Base-by-base conservation (phyloP, 2,329 filamentous ascomycete species). In the Penicillium sp. region DNA sequence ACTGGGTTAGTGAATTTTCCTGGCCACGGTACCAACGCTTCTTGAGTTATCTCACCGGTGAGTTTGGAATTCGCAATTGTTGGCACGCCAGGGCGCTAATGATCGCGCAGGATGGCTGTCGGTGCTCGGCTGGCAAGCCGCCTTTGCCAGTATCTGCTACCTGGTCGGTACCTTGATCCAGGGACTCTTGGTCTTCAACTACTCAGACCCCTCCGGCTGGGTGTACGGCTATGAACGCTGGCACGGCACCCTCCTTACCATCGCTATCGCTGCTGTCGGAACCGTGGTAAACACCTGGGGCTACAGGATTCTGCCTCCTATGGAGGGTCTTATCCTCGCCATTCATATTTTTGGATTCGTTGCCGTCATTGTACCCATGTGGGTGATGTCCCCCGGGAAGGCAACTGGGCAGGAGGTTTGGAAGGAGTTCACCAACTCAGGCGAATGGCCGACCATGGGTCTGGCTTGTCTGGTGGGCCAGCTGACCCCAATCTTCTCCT, bases 281-380 rank as follows among this genome's bases (percentile, higher is more conserved):
- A 73, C 81, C 11, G 64, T 81, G 29, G 73, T 83, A 71, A 83
- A 83, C 63, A 81, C 78, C 0, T 72, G 79, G 6, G 68, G 80
- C 14, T 77, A 67, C 13, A 67, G 62, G 38, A 54, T 71, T 2
- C 70, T 84, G 16, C 77, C 83, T 22, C 74, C 77, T 45, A 72
- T 85, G 40, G 81, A 84, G 62, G 76, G 75, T 0, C 45, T 79
- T 5, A 75, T 82, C 45, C 67, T 85, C 22, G 72, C 79, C 36
- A 60, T 83, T 7, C 81, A 84, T 39, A 63, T 78, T 5, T 56
- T 72, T 14, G 77, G 77, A 4, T 80, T 79, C 50, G 67, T 80
- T 36, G 72, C 69, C 1, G 69, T 77, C 4, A 59, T 81, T 14
- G 70, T 73, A 24, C 62, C 67, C 1, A 55, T 76, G 41, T 71